Percentiles rank a stretch among this genome's conserved stretches.
These are phyloP conservation scores for Boeremia lycopersici DNA, from an alignment of 2,329 filamentous ascomycete genomes.

Conservation along the genomic window DNA sequence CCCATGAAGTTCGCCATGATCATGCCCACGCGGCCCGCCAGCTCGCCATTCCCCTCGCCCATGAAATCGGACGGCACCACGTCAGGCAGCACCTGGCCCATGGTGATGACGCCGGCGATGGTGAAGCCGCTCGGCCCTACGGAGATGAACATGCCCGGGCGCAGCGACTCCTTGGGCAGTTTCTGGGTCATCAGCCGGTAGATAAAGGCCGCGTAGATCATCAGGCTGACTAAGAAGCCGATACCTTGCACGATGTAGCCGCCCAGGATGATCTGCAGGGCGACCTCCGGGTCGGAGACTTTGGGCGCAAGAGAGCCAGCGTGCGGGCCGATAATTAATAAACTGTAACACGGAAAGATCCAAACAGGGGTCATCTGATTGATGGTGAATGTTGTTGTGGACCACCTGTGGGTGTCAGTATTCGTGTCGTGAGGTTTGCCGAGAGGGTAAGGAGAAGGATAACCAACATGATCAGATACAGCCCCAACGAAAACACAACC, in stretches of 20 bases:
- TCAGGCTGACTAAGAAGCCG: slow-evolving; percentile 69
- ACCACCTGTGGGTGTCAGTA: slow-evolving; percentile 57
- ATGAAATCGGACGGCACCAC: slow-evolving; percentile 61
- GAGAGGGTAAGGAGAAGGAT: slow-evolving; percentile 22
- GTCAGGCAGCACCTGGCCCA: slow-evolving; percentile 59
- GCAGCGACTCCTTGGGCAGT: slow-evolving; percentile 73
- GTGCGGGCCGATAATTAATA: slow-evolving; percentile 76
- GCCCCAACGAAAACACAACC: slow-evolving; percentile 69
- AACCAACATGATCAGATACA: slow-evolving; percentile 75
- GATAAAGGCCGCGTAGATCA: slow-evolving; percentile 84
- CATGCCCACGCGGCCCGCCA: slow-evolving; percentile 61
- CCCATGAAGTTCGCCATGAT: slow-evolving; percentile 67
- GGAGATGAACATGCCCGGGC: slow-evolving; percentile 84
- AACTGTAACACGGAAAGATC: slow-evolving; percentile 66
- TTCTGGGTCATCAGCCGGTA: slow-evolving; percentile 90
- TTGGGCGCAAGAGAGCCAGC: slow-evolving; percentile 64
- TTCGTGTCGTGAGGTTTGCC: neutral
- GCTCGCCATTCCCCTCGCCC: slow-evolving; percentile 56
- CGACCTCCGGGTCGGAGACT: slow-evolving; percentile 47
- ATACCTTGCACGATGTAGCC: slow-evolving; percentile 68
- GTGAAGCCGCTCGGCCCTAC: slow-evolving; percentile 78
- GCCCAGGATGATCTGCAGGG: slow-evolving; percentile 63
- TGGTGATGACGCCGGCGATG: slow-evolving; percentile 63
- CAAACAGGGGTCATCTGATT: slow-evolving; percentile 73
- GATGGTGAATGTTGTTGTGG: slow-evolving; percentile 71